Percentiles rank a stretch among this genome's conserved stretches.
These are phyloP conservation scores for Psilocybe subaeruginosa DNA, from an alignment of 768 basidiomycete species.

Conservation along the genomic window DNA sequence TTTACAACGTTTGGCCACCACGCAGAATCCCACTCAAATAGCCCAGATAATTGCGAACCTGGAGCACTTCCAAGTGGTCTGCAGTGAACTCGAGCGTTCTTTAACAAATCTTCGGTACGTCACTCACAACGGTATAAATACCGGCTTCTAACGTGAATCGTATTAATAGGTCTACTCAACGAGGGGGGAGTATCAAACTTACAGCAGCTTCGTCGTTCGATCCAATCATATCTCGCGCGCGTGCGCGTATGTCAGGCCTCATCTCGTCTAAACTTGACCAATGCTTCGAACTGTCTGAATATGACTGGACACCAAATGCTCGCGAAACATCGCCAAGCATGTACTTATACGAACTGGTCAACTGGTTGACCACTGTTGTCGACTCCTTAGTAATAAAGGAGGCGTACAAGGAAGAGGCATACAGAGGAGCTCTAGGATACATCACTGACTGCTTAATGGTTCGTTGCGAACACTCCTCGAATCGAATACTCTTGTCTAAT, in stretches of 20 bases:
- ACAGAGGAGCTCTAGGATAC: slow-evolving; percentile 85
- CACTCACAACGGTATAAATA: background rate
- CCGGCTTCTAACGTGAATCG: background rate
- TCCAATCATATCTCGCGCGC: slow-evolving; percentile 66
- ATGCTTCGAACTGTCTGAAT: slow-evolving; percentile 94
- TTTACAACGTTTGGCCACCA: slow-evolving; percentile 68
- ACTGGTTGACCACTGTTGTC: slow-evolving; percentile 95
- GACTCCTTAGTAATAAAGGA: slow-evolving; percentile 88
- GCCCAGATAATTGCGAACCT: slow-evolving; percentile 92
- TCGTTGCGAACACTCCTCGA: slow-evolving; percentile 22
- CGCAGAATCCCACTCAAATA: slow-evolving; percentile 85
- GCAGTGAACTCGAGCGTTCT: slow-evolving; percentile 81
- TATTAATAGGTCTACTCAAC: slow-evolving; percentile 69
- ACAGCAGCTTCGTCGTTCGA: slow-evolving; percentile 67
- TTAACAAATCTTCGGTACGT: slow-evolving; percentile 79
- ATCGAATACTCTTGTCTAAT: background rate
- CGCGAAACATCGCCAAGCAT: slow-evolving; percentile 84
- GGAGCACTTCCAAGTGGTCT: slow-evolving; percentile 88
- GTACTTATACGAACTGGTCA: slow-evolving; percentile 94
- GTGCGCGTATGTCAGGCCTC: slow-evolving; percentile 75
- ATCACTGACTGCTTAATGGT: slow-evolving; percentile 92
- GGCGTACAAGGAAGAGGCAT: slow-evolving; percentile 86
- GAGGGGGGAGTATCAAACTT: slow-evolving; percentile 80
- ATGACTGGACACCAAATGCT: slow-evolving; percentile 84
- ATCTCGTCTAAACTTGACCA: slow-evolving; percentile 93